Base-by-base conservation (phyloP, 352 stramenopile species). In the Phytophthora lateralis region DNA sequence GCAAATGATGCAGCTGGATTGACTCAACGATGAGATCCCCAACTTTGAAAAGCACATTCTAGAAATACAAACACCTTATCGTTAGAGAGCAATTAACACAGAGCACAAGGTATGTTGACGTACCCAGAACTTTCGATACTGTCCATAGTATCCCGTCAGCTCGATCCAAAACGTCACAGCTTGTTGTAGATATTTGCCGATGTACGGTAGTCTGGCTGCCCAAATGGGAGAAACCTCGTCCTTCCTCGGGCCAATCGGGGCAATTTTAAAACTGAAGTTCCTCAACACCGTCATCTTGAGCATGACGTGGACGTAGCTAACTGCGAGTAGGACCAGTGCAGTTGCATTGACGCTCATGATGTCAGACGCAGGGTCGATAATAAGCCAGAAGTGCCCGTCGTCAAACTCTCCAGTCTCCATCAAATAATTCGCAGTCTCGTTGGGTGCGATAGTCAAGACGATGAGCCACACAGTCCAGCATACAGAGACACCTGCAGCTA, bases 371-470 rank as follows among this genome's bases (percentile, higher is more conserved):
- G 47, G 21, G 29, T 68, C 56, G 5, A 59, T 27, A 30, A 80
- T 67, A 24, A 73, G 66, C 78, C 74, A 88, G 30, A 85, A 88
- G 2, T 78, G 51, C 2, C 76, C 76, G 32, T 85, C 49, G 39
- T 86, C 76, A 26, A 85, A 77, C 18, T 69, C 53, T 4, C 17
- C 35, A 0, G 76, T 86, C 54, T 79, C 52, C 76, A 86, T 85
- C 27, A 86, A 47, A 32, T 75, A 78, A 42, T 85, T 85, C 3
- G 68, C 76, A 0, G 63, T 63, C 1, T 46, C 53, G 9, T 74
- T 82, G 0, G 76, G 75, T 9, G 71, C 58, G 6, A 87, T 54
- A 12, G 49, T 68, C 20, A 71, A 15, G 2, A 71, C 15, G 1
- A 70, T 59, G 12, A 84, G 55, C 55, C 71, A 76, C 1, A 34